Base-by-base conservation (phyloP, 2,329 filamentous ascomycete species). In the Acarospora socialis region DNA sequence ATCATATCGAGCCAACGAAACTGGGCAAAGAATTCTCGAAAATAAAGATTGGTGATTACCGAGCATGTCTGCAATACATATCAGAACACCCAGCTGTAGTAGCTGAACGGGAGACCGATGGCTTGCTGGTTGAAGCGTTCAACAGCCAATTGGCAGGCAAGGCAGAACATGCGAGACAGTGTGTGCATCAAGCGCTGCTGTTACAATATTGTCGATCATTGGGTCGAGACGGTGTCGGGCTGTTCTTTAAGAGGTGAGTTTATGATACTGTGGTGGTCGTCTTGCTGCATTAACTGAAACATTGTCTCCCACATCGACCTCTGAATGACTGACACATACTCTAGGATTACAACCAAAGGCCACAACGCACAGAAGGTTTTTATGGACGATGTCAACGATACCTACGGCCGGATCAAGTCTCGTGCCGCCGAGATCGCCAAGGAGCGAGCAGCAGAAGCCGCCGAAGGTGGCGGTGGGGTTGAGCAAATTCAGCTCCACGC, bases 401-500 rank as follows among this genome's bases (percentile, higher is more conserved):
- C 86, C 3, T 94, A 92, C 56, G 65, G 66, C 47, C 74, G 77
- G 33, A 95, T 98, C 55, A 75, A 74, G 47, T 75, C 66, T 16
- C 74, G 90, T 28, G 75, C 80, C 1, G 66, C 68, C 5, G 81
- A 92, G 54, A 77, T 93, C 30, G 65, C 63, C 23, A 70, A 70
- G 40, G 66, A 78, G 44, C 57, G 63, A 36, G 59, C 65, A 26
- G 65, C 60, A 4, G 63, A 63, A 13, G 54, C 56, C 26, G 61
- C 62, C 5, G 57, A 58, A 2, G 71, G 66, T 15, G 82, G 78
- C 13, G 20, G 24, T 10, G 33, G 30, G 20, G 79, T 92, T 7
- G 90, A 98, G 61, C 87, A 94, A 56, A 98, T 98, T 45, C 92
- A 98, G 57, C 68, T 98, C 28, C 90, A 98, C 52, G 87, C 90